Conservation (phyloP, 2,329 filamentous ascomycete species). For the Allantophomopsis cytisporea region DNA sequence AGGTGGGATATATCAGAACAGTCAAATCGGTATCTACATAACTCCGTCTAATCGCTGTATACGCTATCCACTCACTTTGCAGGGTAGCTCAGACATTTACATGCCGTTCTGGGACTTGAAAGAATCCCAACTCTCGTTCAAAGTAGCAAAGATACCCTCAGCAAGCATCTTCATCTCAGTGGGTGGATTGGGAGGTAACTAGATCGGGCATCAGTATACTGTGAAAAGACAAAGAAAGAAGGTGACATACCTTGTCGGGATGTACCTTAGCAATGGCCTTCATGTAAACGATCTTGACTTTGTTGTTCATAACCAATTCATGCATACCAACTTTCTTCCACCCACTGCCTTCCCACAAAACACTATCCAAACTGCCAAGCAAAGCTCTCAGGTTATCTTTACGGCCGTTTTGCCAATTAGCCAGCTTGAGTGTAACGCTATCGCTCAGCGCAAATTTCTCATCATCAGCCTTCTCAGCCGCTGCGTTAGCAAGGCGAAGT, state of each 20-base stretch:
- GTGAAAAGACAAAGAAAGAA: too few species aligned
- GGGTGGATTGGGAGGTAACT: conserved; percentile 50
- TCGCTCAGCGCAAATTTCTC: conserved; percentile 87
- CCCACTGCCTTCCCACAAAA: conserved; percentile 82
- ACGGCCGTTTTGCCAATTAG: conserved; percentile 80
- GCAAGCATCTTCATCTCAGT: conserved; percentile 56
- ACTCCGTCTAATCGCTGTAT: too few species aligned
- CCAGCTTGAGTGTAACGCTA: conserved; percentile 66
- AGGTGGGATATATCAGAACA: too few species aligned
- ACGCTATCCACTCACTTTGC: too few species aligned
- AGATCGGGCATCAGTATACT: conserved; percentile 2
- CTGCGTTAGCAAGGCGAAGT: conserved; percentile 71
- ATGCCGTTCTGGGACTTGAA: conserved; percentile 58
- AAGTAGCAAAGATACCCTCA: conserved; percentile 49
- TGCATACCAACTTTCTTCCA: conserved; percentile 97
- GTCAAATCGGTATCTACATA: too few species aligned
- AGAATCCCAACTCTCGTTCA: conserved; percentile 63
- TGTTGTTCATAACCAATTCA: conserved; percentile 82
- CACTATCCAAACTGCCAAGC: conserved; percentile 71
- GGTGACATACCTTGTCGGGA: conserved; percentile 80
- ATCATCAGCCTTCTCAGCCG: conserved; percentile 75
- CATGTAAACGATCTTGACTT: conserved; percentile 98
- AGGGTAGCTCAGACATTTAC: conserved; percentile 18
- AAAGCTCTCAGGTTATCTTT: conserved; percentile 83
- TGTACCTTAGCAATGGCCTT: conserved; percentile 98